Conservation (phyloP, 1,139 yeast species). For the Geotrichum carabidarum region DNA sequence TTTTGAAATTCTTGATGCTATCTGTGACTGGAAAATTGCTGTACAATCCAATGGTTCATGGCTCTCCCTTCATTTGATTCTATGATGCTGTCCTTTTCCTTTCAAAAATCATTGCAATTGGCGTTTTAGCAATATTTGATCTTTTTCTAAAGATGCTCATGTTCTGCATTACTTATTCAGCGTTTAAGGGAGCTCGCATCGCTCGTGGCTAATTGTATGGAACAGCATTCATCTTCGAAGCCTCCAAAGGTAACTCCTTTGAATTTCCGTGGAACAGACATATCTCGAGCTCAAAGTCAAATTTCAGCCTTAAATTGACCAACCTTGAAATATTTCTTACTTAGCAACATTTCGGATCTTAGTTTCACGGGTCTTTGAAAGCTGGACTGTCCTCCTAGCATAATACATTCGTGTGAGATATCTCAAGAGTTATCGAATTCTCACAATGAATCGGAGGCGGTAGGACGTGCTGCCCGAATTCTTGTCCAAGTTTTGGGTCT, state of each 20-base stretch:
- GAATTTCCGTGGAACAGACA: neutral
- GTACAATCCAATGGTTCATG: constrained; percentile 57
- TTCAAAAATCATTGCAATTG: constrained; percentile 44
- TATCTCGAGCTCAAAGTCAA: constrained; percentile 3
- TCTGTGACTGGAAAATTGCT: constrained; percentile 63
- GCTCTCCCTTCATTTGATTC: constrained; percentile 54
- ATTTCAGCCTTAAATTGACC: constrained; percentile 2
- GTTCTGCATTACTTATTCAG: constrained; percentile 39
- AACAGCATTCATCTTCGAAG: constrained; percentile 26
- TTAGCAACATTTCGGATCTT: neutral
- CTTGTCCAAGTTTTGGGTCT: constrained; percentile 42
- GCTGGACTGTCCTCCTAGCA: constrained; percentile 24
- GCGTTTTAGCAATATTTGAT: constrained; percentile 59
- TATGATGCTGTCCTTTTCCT: constrained; percentile 60
- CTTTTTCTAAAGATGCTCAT: constrained; percentile 41
- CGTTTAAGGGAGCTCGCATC: constrained; percentile 41
- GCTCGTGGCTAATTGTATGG: constrained; percentile 45
- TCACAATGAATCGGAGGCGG: constrained; percentile 36
- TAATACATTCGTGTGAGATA: constrained; percentile 35
- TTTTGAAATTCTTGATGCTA: constrained; percentile 54
- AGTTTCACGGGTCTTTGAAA: constrained; percentile 21
- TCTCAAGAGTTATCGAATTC: constrained; percentile 43
- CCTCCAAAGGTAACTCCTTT: constrained; percentile 24
- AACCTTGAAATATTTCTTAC: constrained; percentile 3
- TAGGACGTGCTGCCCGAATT: constrained; percentile 38